Evolutionary conservation across 192 early-diverging fungal genomes (phyloP), one percentile per base, ranked within the genome.

Genomic region (Paraglomus brasilianum): DNA sequence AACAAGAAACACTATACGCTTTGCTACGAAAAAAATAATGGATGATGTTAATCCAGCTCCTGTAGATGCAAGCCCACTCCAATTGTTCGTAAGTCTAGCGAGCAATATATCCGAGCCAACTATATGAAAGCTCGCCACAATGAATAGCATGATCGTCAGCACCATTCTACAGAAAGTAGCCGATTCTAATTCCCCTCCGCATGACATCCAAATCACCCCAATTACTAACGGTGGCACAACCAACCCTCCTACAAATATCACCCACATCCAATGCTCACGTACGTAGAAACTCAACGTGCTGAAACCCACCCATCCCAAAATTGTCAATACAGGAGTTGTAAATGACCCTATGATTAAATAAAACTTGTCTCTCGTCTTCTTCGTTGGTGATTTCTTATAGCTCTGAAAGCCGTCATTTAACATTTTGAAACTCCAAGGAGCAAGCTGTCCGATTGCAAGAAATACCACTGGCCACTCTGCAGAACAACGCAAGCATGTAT

Each of bases 1-100:
- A n/a, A n/a, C n/a, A n/a, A 63, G 1, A 63, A 19, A 65, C 50
- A 65, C n/a, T 15, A 66, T 47, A 52, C 65, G 50, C 43, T 66
- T 66, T 22, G 39, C 57, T 9, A 59, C n/a, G 24, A 58, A 21
- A n/a, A 58, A 58, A 30, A 58, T 58, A 58, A 59, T 59, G 9
- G 57, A 24, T 30, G 57, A 59, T 40, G 41, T n/a, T 59, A 1
- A 10, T 40, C 47, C 9, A 40, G 1, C 9, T 11, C 0, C 41
- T 19, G 36, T 22, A 59, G 17, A 46, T 30, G 43, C 5, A 46
- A 64, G 0, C 36, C 62, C 62, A 44, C 13, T n/a, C 22, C n/a
- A 8, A 64, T 64, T 24, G 10, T 36, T 15, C 22, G 5, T 36
- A 64, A 64, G 7, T 0, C 8, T 4, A 64, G 62, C 44, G 49